Conservation (phyloP, 1,139 yeast species). For the Blastobotrys serpentis region DNA sequence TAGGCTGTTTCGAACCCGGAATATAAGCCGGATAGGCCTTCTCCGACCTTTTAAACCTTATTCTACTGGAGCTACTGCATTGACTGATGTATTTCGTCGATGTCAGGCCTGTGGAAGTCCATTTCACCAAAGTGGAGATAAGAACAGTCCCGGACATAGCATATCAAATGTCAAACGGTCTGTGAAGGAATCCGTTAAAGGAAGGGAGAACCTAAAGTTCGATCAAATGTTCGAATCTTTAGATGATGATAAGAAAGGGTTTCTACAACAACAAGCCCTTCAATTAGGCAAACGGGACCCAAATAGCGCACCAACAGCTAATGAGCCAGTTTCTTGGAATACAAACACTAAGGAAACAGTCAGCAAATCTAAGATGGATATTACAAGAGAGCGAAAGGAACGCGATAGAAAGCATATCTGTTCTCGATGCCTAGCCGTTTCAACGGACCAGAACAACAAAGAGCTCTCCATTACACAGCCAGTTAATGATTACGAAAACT, state of each 20-base stretch:
- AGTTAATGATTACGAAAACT: conserved; percentile 19
- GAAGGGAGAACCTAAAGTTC: conserved; percentile 13
- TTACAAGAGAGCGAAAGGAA: conserved; percentile 14
- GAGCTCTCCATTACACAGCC: conserved; percentile 21
- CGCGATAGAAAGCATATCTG: conserved; percentile 21
- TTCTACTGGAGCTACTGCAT: conserved; percentile 8
- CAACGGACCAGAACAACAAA: conserved; percentile 17
- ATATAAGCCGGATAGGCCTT: not conserved
- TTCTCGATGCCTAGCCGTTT: conserved; percentile 21
- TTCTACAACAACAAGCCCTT: conserved; percentile 21
- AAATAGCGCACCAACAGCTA: conserved; percentile 12
- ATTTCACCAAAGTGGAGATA: conserved; percentile 43
- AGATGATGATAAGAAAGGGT: conserved; percentile 24
- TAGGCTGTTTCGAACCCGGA: not conserved
- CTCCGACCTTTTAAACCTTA: not conserved
- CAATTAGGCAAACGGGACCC: conserved; percentile 13
- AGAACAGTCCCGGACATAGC: conserved; percentile 45
- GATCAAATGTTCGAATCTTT: conserved; percentile 20
- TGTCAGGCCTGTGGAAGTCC: conserved; percentile 52
- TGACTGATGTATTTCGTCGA: conserved; percentile 17
- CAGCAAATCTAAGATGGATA: conserved; percentile 14
- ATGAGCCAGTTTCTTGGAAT: conserved; percentile 9
- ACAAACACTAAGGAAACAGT: conserved; percentile 18
- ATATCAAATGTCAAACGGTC: conserved; percentile 7
- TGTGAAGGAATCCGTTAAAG: conserved; percentile 12